Conservation (phyloP, 2,329 filamentous ascomycete species). For the Penicillium frequentans region DNA sequence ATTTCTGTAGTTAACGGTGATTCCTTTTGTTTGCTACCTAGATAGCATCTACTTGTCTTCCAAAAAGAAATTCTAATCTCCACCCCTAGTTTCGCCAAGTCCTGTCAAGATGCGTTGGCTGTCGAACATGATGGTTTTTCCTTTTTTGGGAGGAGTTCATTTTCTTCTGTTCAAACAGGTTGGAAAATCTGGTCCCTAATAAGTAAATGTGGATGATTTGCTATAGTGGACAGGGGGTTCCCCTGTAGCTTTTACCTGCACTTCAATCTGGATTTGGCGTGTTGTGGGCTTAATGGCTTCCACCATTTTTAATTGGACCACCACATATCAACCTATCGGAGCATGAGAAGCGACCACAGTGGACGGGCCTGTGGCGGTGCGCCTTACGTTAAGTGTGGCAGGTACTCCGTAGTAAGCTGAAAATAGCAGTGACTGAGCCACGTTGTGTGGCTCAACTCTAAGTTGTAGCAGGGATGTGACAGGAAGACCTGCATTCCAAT, state of each 20-base stretch:
- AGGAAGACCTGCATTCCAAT: background rate
- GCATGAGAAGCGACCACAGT: background rate
- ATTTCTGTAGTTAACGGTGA: background rate
- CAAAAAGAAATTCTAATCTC: background rate
- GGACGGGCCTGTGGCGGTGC: background rate
- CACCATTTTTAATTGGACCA: background rate
- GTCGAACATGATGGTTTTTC: background rate
- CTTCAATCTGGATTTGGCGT: constrained; percentile 1
- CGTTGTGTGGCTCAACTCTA: constrained; percentile 14
- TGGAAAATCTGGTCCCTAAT: background rate
- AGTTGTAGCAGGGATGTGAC: constrained; percentile 3
- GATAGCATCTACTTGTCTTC: background rate
- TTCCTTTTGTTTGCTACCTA: constrained; percentile 1
- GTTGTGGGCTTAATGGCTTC: background rate
- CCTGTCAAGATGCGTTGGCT: background rate
- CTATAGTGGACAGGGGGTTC: background rate
- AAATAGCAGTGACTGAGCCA: constrained; percentile 9
- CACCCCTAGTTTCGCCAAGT: background rate
- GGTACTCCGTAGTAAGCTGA: background rate
- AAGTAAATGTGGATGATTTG: background rate
- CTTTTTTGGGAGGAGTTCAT: background rate
- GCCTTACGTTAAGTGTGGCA: background rate
- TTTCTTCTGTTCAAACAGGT: background rate
- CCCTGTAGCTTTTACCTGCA: background rate
- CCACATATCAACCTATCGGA: background rate